Percentiles rank a stretch among this genome's conserved stretches.
These are phyloP conservation scores for Ceratocystiopsis minuta DNA, from an alignment of 2,329 filamentous ascomycete genomes.

Conservation along the genomic window DNA sequence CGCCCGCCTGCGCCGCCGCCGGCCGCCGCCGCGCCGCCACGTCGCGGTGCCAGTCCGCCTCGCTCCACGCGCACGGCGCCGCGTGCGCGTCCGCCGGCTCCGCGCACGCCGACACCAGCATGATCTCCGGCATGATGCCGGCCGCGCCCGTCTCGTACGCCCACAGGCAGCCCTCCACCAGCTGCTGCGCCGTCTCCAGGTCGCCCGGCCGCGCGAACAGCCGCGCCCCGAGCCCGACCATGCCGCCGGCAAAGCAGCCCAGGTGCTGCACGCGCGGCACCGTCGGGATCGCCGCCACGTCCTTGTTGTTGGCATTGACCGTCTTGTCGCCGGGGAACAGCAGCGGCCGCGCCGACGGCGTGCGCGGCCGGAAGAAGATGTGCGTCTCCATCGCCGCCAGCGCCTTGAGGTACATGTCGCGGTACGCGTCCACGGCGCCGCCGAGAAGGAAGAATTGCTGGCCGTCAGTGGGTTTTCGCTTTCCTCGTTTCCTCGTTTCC, in stretches of 20 bases:
- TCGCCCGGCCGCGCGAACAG: slow-evolving; percentile 12
- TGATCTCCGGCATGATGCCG: slow-evolving; percentile 35
- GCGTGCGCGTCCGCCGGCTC: slow-evolving; percentile 15
- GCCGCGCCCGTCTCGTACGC: slow-evolving; percentile 30
- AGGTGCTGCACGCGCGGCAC: slow-evolving; percentile 22
- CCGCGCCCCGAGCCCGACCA: slow-evolving; percentile 23
- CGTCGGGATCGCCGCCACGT: slow-evolving; percentile 28
- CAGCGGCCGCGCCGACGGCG: neutral
- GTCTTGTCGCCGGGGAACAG: slow-evolving; percentile 8
- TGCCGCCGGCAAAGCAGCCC: slow-evolving; percentile 25
- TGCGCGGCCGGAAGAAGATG: slow-evolving; percentile 9
- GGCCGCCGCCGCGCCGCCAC: neutral
- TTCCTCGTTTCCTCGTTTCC: too few species aligned
- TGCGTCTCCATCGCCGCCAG: slow-evolving; percentile 18
- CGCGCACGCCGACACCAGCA: slow-evolving; percentile 12
- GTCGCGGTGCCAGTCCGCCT: slow-evolving; percentile 13
- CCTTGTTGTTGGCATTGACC: slow-evolving; percentile 24
- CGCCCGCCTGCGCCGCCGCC: neutral
- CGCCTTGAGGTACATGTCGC: slow-evolving; percentile 43
- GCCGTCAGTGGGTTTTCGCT: too few species aligned
- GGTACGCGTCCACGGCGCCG: slow-evolving; percentile 44
- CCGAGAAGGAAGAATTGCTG: slow-evolving; percentile 32
- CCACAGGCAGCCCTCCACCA: slow-evolving; percentile 37
- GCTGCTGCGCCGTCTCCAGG: slow-evolving; percentile 26
- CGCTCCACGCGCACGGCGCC: slow-evolving; percentile 18